Evolutionary conservation across 371 early-diverging fungal genomes (phyloP).

Genomic region (Nematocida sp.): DNA sequence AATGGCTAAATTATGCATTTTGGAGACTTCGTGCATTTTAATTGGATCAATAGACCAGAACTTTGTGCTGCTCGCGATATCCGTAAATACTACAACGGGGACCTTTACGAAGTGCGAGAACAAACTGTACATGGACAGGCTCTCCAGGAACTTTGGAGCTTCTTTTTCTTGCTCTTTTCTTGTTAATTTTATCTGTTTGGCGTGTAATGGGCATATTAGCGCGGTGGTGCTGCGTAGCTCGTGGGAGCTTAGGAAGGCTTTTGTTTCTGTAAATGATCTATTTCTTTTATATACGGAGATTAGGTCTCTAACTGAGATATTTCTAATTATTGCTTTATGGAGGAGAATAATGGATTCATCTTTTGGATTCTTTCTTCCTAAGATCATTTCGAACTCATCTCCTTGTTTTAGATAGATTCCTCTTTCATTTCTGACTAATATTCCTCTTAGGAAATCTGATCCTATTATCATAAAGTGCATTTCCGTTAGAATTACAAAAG

Average conservation of each 20-base stretch:
- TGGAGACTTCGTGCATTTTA: conserved; percentile 80
- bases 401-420: conserved; percentile 12
- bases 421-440: conserved; percentile 32
- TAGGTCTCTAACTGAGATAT: conserved; percentile 22
- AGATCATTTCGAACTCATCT: background rate
- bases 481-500: conserved; percentile 16
- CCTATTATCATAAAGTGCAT: conserved; percentile 25
- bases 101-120: conserved; percentile 35
- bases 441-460: background rate
- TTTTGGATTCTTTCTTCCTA: background rate
- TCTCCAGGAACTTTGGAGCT: conserved; percentile 37
- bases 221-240: conserved; percentile 15
- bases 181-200: background rate
- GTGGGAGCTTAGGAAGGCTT: conserved; percentile 19
- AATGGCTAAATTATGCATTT: conserved; percentile 78
- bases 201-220: conserved; percentile 11
- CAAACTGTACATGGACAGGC: conserved; percentile 30
- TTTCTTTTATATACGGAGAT: conserved; percentile 24
- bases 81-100: conserved; percentile 81
- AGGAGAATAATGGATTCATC: conserved; percentile 27
- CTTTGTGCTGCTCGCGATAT: conserved; percentile 82
- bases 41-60: conserved; percentile 81
- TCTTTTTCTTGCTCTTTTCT: conserved; percentile 20
- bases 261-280: conserved; percentile 4
- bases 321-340: background rate